Evolutionary conservation across 352 stramenopile species (phyloP), one percentile per base, ranked within the genome.

Genomic region (Globisporangium middletonii): DNA sequence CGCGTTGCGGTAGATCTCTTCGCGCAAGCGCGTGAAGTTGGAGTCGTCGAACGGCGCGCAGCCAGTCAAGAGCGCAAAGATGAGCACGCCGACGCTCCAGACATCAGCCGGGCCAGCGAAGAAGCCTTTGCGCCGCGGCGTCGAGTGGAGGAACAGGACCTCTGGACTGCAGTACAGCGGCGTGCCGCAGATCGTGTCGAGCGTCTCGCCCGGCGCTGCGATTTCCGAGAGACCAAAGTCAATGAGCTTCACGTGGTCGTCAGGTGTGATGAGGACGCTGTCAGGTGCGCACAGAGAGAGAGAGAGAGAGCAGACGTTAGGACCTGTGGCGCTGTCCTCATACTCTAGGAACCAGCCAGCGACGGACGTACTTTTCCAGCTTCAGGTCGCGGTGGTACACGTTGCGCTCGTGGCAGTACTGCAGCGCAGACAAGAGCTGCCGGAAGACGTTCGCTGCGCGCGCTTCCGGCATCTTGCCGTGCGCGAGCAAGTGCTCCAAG

Each of bases 341-440:
- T 18, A 12, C 15, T 47, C 43, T 5, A 30, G 9, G 18, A 46
- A 46, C 12, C 43, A 47, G 5, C 12, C 11, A 47, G 19, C 18
- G 5, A 9, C 6, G 26, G 50, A 70, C 69, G 52, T 63, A 97
- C 71, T 98, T 98, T 65, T 98, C 94, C 37, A 98, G 75, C 69
- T 98, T 98, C 44, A 98, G 73, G 65, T 98, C 94, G 49, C 94
- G 89, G 73, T 98, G 94, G 65, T 90, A 97, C 53, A 98, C 87
- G 63, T 93, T 79, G 52, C 77, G 65, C 2, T 73, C 79, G 67
- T 98, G 92, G 62, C 96, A 95, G 65, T 97, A 97, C 45, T 88
- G 74, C n/a, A 98, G 72, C 35, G 89, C 86, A n/a, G 82, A 91
- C 46, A 98, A 75, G 71, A 98, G 86, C 76, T 98, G 88, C 13